These are phyloP conservation scores for Hypoxylon fuscum DNA, from an alignment of 495 filamentous ascomycete species.

Conservation along the genomic window DNA sequence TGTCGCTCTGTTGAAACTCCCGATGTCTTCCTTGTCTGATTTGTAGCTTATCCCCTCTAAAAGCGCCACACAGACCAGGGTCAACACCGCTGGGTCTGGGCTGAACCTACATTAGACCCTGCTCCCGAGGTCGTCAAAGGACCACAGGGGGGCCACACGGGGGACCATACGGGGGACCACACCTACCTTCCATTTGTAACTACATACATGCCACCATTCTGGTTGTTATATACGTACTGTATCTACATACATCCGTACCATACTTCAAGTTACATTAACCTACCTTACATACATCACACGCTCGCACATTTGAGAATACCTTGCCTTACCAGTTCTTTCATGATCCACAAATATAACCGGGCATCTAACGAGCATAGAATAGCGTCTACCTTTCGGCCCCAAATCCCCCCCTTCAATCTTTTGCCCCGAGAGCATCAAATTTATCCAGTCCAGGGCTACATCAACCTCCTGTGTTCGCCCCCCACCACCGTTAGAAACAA, in stretches of 20 bases:
- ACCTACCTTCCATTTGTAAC: conserved; percentile 43
- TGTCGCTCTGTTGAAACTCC: conserved; percentile 36
- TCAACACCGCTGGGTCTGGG: conserved; percentile 29
- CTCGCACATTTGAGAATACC: conserved; percentile 27
- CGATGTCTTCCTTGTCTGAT: conserved; percentile 31
- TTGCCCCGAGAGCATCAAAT: conserved; percentile 27
- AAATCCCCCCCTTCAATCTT: conserved; percentile 31
- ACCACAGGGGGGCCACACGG: conserved; percentile 31
- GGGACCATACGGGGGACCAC: conserved; percentile 28
- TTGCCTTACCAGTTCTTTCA: conserved; percentile 22
- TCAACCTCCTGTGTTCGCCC: conserved; percentile 23
- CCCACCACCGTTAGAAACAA: conserved; percentile 38
- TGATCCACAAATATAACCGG: conserved; percentile 38
- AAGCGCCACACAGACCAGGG: conserved; percentile 29
- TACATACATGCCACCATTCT: conserved; percentile 32
- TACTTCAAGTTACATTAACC: no score
- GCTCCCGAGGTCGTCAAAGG: conserved; percentile 37
- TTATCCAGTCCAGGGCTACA: conserved; percentile 18
- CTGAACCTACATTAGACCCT: conserved; percentile 38
- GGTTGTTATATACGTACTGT: conserved; percentile 9
- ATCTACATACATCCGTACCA: conserved; percentile 7
- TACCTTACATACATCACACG: conserved; percentile 20
- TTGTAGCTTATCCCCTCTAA: conserved; percentile 15
- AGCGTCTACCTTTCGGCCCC: conserved; percentile 25
- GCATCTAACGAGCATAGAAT: conserved; percentile 25